These are phyloP conservation scores for thale cress (Arabidopsis thaliana) DNA, from an alignment of 345 rosid genomes.

Conservation along the genomic window TAIR10.1 NC_003070.9:26637001-26637500, in stretches of 20 bases:
- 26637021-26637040: neutral
- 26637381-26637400: neutral
- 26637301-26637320: too few species aligned
- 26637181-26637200: neutral
- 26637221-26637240: neutral
- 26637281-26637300: too few species aligned
- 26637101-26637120: too few species aligned
- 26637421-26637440: neutral
- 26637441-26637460: slow-evolving; percentile 9
- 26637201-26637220: neutral
- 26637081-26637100: too few species aligned
- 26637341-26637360: neutral
- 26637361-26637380: neutral
- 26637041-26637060: neutral
- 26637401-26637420: neutral
- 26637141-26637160: neutral
- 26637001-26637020: too few species aligned
- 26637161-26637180: neutral
- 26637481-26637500: neutral
- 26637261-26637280: too few species aligned
- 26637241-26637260: too few species aligned
- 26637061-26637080: too few species aligned
- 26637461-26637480: neutral
- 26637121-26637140: neutral
- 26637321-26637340: neutral